Conservation (phyloP, 2,329 filamentous ascomycete genomes). For the Hypoxylon sp. region DNA sequence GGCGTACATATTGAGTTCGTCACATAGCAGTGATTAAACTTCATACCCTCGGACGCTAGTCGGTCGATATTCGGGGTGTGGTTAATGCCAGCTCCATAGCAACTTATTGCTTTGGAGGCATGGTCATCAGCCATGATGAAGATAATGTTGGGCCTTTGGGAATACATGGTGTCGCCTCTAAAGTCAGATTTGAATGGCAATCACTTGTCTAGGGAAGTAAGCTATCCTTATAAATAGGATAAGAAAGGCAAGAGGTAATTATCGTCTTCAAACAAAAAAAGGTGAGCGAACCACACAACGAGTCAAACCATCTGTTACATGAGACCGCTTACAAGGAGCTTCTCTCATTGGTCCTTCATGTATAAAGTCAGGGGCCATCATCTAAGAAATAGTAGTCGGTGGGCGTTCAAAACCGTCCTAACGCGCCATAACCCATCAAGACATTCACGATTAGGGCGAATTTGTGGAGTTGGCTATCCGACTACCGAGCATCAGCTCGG, state of each 20-base stretch:
- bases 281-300: not conserved
- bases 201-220: not conserved
- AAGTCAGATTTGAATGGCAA: not conserved
- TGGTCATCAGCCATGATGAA: constrained; percentile 72
- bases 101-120: constrained; percentile 64
- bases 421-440: not conserved
- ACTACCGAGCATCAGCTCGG: constrained; percentile 26
- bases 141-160: constrained; percentile 58
- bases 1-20: constrained; percentile 69
- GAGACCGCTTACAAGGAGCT: not conserved
- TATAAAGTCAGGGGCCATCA: not conserved
- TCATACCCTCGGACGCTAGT: constrained; percentile 64
- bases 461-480: constrained; percentile 17
- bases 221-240: not conserved
- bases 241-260: not conserved
- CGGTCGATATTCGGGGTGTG: constrained; percentile 67
- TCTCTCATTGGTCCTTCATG: not conserved
- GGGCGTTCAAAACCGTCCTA: not conserved
- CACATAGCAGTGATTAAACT: constrained; percentile 68
- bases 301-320: not conserved
- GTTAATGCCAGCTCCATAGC: constrained; percentile 67
- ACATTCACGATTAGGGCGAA: constrained; percentile 4
- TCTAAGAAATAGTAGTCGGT: not conserved
- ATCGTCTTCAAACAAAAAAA: not conserved
- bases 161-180: constrained; percentile 10